Percentiles rank a stretch among this genome's conserved stretches.
Evolutionary conservation across 2,329 filamentous ascomycete species (phyloP).

Genomic region (Albifimbria verrucaria): DNA sequence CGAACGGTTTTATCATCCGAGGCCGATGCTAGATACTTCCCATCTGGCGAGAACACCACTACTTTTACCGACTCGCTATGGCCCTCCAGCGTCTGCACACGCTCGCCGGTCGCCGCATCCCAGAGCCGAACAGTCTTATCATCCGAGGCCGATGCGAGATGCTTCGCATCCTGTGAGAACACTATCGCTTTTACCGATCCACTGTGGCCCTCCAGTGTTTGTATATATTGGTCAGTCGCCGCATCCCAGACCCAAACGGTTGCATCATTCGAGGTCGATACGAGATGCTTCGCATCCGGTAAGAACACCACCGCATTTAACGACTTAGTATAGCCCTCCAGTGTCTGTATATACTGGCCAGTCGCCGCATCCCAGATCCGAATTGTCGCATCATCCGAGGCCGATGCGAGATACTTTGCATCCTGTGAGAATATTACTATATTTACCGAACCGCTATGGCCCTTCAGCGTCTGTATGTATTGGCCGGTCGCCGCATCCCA

Average conservation of each 20-base stretch:
- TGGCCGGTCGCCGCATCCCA: too few species aligned
- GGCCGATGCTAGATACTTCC: slow-evolving; percentile 1
- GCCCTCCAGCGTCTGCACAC: slow-evolving; percentile 6
- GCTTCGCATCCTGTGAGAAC: slow-evolving; percentile 2
- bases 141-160: too few species aligned
- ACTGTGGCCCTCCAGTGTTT: slow-evolving; percentile 4
- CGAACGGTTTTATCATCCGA: slow-evolving; percentile 3
- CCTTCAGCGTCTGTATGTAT: slow-evolving; percentile 7
- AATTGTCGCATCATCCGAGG: slow-evolving; percentile 5
- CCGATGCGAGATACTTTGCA: too few species aligned
- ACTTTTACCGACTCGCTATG: slow-evolving; percentile 2
- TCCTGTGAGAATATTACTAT: slow-evolving; percentile 8
- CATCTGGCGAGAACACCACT: slow-evolving; percentile 1
- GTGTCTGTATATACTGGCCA: too few species aligned
- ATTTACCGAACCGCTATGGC: slow-evolving; percentile 2
- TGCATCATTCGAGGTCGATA: neutral
- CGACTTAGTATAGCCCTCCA: slow-evolving; percentile 4
- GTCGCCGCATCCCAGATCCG: slow-evolving; percentile 11
- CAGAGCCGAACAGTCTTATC: slow-evolving; percentile 4
- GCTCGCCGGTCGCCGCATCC: slow-evolving; percentile 3
- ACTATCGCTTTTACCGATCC: neutral
- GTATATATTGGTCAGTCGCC: neutral
- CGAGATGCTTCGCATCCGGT: neutral
- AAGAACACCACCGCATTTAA: neutral
- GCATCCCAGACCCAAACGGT: neutral